Base-by-base conservation (phyloP, 2,329 filamentous ascomycete genomes). In the Zymoseptoria crescenta region DNA sequence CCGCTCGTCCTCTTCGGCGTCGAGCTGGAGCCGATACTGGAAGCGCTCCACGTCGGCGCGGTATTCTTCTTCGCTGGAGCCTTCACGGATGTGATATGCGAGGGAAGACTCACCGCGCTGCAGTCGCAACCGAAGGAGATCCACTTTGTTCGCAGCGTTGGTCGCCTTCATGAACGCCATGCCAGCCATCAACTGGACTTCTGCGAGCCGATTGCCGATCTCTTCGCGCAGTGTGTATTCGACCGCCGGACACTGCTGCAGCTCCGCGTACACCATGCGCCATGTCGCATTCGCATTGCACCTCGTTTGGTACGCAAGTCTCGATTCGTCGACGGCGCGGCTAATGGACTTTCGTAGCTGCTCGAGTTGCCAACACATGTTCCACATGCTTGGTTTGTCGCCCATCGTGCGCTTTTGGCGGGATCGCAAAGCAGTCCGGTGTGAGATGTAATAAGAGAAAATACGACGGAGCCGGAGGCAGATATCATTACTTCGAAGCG, bases 171-270 rank as follows among this genome's bases (percentile, higher is more conserved):
- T 65, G 53, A 67, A 58, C 5, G 19, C 28, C 51, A 62, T 65
- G 57, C 62, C 68, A 28, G 52, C 68, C 1, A 75, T 79, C 28
- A 75, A 72, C 1, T 85, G 65, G 21, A 72, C 72, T 41, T 41
- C 35, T 4, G 35, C 35, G 3, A 41, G 35, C 1, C 35, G 35
- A 16, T 41, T 41, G 13, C 10, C 35, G 4, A 41, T 10, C 16
- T 41, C 16, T 10, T 41, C 4, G 35, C 16, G 35, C 35, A 16
- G 10, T 41, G 35, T 10, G 16, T 41, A 10, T 41, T 16, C 35
- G 9, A 10, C 10, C 35, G 13, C 35, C 4, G 13, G 35, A 4
- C 13, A 24, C 24, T 24, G 35, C 35, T 41, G 35, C 4, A 41
- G 16, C 35, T 41, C 35, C 6, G 13, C 35, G 35, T 41, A 41